Evolutionary conservation across 208 protist species (phyloP).

Genomic region (Porcisia hertigi): DNA sequence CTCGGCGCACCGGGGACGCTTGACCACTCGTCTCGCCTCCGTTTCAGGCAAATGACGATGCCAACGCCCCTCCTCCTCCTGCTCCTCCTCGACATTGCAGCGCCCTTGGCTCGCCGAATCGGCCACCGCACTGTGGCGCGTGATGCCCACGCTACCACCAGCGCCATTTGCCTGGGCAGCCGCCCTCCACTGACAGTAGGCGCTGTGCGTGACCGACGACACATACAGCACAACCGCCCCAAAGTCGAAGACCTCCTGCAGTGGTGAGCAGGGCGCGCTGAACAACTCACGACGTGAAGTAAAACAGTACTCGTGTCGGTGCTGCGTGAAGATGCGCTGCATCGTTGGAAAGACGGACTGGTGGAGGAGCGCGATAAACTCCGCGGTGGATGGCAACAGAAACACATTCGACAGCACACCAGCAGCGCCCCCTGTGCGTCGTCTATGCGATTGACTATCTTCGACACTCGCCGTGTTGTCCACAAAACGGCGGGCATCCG

Average conservation of each 20-base stretch:
- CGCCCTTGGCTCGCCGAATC: background rate
- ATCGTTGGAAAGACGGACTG: conserved; percentile 56
- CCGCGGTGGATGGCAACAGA: background rate
- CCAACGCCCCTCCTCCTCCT: background rate
- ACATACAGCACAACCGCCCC: conserved; percentile 65
- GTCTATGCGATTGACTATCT: no score
- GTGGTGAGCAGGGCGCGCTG: conserved; percentile 50
- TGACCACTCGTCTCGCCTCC: background rate
- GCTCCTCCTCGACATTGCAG: background rate
- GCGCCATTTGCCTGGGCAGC: background rate
- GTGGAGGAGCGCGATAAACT: conserved; percentile 50
- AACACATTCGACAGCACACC: background rate
- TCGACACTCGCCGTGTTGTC: background rate
- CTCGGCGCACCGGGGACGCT: background rate
- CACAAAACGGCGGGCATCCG: background rate
- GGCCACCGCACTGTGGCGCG: background rate
- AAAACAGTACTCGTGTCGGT: conserved; percentile 63
- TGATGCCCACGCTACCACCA: background rate
- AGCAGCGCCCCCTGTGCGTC: background rate
- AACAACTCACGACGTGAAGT: conserved; percentile 70
- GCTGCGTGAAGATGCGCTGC: conserved; percentile 47
- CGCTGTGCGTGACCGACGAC: conserved; percentile 39
- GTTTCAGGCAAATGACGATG: background rate
- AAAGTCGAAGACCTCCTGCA: conserved; percentile 68
- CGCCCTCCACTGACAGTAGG: conserved; percentile 22